phyloP scores from a whole-genome alignment of 768 basidiomycete genomes.

The Lactarius psammicola region DNA sequence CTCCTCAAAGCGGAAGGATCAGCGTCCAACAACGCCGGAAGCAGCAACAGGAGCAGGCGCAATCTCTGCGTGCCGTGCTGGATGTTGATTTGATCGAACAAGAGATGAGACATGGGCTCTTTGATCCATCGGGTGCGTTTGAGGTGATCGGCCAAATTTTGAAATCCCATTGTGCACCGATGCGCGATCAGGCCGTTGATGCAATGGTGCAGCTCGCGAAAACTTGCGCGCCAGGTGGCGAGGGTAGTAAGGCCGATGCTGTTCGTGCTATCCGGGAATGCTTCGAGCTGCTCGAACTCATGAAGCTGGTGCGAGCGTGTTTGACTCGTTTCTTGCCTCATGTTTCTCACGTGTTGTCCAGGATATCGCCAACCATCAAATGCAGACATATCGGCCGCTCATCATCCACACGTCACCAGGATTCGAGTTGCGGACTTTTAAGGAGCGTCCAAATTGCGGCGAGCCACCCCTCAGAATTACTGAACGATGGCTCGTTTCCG shows the following conservation, averaged over 20 bases:
- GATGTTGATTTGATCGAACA: constrained; percentile 82
- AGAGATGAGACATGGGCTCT: constrained; percentile 72
- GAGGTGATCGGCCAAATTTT: constrained; percentile 74
- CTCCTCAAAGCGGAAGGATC: constrained; percentile 27
- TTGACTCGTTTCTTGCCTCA: constrained; percentile 19
- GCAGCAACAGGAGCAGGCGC: constrained; percentile 28
- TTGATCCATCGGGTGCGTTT: constrained; percentile 79
- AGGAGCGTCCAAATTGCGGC: constrained; percentile 46
- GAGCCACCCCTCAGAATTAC: constrained; percentile 28
- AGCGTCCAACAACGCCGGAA: constrained; percentile 26
- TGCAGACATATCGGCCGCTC: constrained; percentile 89
- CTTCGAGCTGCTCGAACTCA: constrained; percentile 88
- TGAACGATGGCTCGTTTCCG: constrained; percentile 28
- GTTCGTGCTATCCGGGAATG: constrained; percentile 76
- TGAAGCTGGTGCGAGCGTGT: constrained; percentile 77
- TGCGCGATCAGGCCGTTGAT: constrained; percentile 83
- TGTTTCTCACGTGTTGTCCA: constrained; percentile 38
- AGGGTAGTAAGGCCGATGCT: constrained; percentile 58
- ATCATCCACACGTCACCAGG: constrained; percentile 75
- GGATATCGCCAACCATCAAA: constrained; percentile 97
- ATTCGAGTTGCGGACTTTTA: constrained; percentile 78
- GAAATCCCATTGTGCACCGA: constrained; percentile 90
- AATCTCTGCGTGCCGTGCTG: constrained; percentile 39
- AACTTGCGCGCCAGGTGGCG: constrained; percentile 52
- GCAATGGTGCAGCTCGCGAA: constrained; percentile 74